Conservation (phyloP, 2,329 filamentous ascomycete genomes). For the Nigrospora oryzae region DNA sequence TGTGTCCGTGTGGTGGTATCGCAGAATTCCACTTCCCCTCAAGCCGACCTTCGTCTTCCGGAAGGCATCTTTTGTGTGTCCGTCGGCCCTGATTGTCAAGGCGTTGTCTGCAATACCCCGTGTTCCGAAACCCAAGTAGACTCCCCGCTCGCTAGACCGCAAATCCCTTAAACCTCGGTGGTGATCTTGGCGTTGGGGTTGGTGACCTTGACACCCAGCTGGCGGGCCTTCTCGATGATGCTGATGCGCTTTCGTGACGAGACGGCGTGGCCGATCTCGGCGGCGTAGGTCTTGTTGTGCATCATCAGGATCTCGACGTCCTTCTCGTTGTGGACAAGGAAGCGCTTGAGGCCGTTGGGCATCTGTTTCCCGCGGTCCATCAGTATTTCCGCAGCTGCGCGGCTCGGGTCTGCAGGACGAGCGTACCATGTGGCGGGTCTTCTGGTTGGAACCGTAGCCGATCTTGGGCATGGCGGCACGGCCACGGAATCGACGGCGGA, state of each 20-base stretch:
- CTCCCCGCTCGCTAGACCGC: too few relatives aligned
- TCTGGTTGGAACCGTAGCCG: slow-evolving; percentile 98
- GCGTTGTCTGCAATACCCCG: too few relatives aligned
- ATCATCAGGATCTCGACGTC: slow-evolving; percentile 97
- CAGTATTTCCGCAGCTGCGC: background rate
- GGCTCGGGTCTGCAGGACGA: background rate
- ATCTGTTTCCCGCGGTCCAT: slow-evolving; percentile 32
- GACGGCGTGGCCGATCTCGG: slow-evolving; percentile 97
- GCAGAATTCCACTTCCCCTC: too few relatives aligned
- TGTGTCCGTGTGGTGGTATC: too few relatives aligned
- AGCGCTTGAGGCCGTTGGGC: slow-evolving; percentile 98
- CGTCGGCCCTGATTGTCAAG: too few relatives aligned
- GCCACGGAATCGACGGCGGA: slow-evolving; percentile 95
- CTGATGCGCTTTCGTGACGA: slow-evolving; percentile 98
- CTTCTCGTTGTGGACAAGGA: slow-evolving; percentile 94
- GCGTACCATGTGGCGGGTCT: slow-evolving; percentile 78
- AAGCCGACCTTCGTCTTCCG: too few relatives aligned
- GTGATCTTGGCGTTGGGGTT: slow-evolving; percentile 99
- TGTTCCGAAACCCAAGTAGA: too few relatives aligned
- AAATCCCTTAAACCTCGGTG: slow-evolving; percentile 64
- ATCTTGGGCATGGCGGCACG: slow-evolving; percentile 97
- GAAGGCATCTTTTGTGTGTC: too few relatives aligned
- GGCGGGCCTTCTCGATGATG: slow-evolving; percentile 94
- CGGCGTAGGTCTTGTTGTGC: slow-evolving; percentile 99
- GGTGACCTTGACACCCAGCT: slow-evolving; percentile 98